phyloP scores from a whole-genome alignment of 1,284 basidiomycete species.

The Microbotryum lychnidis-dioicae region DNA sequence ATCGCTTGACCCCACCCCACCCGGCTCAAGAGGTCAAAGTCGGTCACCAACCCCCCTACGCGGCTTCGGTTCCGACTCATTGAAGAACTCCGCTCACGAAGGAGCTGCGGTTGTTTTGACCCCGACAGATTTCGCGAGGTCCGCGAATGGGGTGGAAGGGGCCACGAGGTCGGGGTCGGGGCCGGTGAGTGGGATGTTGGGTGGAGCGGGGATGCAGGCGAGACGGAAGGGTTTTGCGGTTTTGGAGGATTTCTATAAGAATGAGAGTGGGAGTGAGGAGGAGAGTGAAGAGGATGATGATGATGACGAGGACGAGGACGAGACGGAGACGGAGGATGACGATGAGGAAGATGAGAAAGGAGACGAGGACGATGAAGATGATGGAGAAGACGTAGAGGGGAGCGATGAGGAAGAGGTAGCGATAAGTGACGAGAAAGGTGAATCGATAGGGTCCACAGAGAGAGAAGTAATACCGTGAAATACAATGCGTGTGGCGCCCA shows the following conservation, averaged over 20 bases:
- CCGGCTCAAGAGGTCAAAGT: neutral
- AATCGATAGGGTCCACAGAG: constrained; percentile 1
- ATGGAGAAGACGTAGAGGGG: constrained; percentile 19
- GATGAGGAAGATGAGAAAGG: constrained; percentile 37
- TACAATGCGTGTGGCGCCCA: too few species aligned
- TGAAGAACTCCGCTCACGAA: neutral
- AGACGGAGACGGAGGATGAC: constrained; percentile 32
- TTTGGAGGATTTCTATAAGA: constrained; percentile 10
- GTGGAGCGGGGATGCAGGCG: neutral
- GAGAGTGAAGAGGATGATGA: constrained; percentile 35
- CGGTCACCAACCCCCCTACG: constrained; percentile 4
- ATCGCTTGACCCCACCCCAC: neutral
- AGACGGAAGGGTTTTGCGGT: constrained; percentile 6
- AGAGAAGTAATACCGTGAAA: neutral
- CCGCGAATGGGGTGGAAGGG: neutral
- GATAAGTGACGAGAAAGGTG: constrained; percentile 35
- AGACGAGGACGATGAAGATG: constrained; percentile 40
- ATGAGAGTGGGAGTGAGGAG: constrained; percentile 33
- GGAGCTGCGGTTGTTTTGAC: constrained; percentile 19
- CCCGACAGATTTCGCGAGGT: constrained; percentile 8
- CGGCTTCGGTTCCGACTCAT: constrained; percentile 24
- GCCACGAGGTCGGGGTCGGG: constrained; percentile 3
- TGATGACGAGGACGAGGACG: constrained; percentile 12
- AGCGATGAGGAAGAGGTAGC: constrained; percentile 32
- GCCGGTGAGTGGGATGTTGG: neutral